These are phyloP conservation scores for Aspergillus awamori DNA, from an alignment of 2,329 filamentous ascomycete genomes.

Conservation along the genomic window DNA sequence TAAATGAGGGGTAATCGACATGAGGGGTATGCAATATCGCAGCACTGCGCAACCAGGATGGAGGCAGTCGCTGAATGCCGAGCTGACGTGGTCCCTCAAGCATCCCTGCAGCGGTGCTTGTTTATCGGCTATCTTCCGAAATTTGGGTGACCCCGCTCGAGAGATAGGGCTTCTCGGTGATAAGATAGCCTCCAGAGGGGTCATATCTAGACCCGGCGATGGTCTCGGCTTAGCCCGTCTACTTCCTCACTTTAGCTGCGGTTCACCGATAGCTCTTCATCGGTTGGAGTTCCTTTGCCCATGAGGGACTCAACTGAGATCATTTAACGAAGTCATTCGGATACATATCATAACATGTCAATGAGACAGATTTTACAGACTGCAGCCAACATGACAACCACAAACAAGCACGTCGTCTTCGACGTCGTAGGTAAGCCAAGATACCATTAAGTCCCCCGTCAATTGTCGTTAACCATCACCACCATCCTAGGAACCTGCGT, in stretches of 20 bases:
- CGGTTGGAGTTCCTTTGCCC: not conserved
- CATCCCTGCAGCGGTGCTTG: no score
- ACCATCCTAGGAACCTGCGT: not conserved
- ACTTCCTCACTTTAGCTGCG: not conserved
- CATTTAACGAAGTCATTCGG: no score
- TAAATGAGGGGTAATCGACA: not conserved
- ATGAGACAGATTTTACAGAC: not conserved
- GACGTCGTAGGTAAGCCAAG: not conserved
- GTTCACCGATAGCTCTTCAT: not conserved
- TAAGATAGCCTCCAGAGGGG: not conserved
- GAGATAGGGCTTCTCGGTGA: not conserved
- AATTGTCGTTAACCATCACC: no score
- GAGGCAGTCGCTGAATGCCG: not conserved
- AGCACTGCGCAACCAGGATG: not conserved
- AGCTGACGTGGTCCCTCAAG: not conserved
- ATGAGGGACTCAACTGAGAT: no score
- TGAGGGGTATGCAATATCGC: not conserved
- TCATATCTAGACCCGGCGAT: not conserved
- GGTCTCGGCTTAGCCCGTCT: not conserved
- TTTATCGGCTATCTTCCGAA: not conserved
- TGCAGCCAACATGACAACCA: not conserved
- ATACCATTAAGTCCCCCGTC: no score
- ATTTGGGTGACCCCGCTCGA: not conserved
- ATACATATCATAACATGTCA: no score
- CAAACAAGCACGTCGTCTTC: not conserved